Evolutionary conservation across 441 rosid species (phyloP).

Genomic region (Populus hybrid): DNA sequence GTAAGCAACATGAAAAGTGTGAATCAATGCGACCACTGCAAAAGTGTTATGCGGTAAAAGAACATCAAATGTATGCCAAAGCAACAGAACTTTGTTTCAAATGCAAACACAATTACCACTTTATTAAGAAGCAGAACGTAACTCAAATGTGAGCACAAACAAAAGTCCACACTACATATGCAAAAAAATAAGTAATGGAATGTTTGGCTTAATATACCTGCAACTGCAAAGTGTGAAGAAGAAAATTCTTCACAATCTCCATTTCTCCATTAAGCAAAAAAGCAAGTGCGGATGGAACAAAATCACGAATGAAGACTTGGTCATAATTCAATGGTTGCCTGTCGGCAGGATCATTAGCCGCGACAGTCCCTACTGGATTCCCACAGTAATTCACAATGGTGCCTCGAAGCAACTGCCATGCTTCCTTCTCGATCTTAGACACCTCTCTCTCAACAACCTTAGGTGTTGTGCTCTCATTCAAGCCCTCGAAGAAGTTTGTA

Average conservation of each 20-base stretch:
- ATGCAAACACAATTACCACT: background rate
- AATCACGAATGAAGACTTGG: slow-evolving; percentile 93
- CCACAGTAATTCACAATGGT: slow-evolving; percentile 72
- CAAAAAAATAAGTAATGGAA: background rate
- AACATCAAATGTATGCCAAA: background rate
- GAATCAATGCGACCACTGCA: background rate
- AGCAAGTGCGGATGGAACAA: slow-evolving; percentile 84
- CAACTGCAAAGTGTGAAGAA: slow-evolving; percentile 82
- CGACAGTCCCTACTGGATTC: slow-evolving; percentile 79
- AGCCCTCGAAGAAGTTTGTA: slow-evolving; percentile 40
- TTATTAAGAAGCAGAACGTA: background rate
- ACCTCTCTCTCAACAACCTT: slow-evolving; percentile 45
- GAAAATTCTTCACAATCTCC: slow-evolving; percentile 84
- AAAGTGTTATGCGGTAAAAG: background rate
- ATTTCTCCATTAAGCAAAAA: slow-evolving; percentile 85
- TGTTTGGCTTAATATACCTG: slow-evolving; percentile 48
- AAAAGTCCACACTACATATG: background rate
- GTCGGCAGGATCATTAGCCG: slow-evolving; percentile 74
- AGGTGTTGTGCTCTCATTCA: slow-evolving; percentile 38
- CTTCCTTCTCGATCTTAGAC: slow-evolving; percentile 65
- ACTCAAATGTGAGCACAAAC: background rate
- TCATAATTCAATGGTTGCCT: slow-evolving; percentile 77
- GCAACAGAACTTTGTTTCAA: background rate
- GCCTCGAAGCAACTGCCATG: slow-evolving; percentile 70
- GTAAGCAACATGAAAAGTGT: background rate